Conservation (phyloP, 179 eudicot species). For the Beta corolliflora region DNA sequence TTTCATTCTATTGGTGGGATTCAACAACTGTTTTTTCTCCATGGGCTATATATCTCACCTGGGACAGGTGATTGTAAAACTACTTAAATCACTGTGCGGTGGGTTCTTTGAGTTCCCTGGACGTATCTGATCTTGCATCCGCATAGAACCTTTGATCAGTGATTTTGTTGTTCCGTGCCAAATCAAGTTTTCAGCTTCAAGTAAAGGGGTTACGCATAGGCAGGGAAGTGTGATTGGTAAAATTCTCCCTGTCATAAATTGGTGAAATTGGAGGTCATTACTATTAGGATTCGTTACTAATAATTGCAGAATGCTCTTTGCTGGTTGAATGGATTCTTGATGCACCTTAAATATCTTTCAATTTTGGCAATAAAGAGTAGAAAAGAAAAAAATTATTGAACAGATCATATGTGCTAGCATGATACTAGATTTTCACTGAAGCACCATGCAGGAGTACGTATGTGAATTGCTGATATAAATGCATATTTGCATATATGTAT, state of each 20-base stretch:
- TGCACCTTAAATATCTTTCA: neutral
- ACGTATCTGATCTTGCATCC: neutral
- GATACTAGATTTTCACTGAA: too few relatives aligned
- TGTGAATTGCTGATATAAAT: neutral
- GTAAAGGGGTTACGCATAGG: neutral
- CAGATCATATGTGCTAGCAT: neutral
- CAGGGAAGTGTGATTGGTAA: too few relatives aligned
- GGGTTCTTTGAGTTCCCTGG: neutral
- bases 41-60: neutral
- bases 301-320: neutral
- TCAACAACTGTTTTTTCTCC: neutral
- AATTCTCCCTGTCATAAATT: neutral
- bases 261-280: neutral
- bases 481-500: neutral
- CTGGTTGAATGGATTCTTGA: neutral
- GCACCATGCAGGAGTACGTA: too few relatives aligned
- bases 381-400: neutral
- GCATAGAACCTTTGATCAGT: neutral
- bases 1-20: neutral
- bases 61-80: neutral
- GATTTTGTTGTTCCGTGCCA: neutral
- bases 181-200: neutral
- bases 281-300: neutral
- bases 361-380: too few relatives aligned
- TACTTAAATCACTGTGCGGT: too few relatives aligned